Conservation (phyloP, 1,139 yeast species). For the Zhuliangozyma blackwelliae region DNA sequence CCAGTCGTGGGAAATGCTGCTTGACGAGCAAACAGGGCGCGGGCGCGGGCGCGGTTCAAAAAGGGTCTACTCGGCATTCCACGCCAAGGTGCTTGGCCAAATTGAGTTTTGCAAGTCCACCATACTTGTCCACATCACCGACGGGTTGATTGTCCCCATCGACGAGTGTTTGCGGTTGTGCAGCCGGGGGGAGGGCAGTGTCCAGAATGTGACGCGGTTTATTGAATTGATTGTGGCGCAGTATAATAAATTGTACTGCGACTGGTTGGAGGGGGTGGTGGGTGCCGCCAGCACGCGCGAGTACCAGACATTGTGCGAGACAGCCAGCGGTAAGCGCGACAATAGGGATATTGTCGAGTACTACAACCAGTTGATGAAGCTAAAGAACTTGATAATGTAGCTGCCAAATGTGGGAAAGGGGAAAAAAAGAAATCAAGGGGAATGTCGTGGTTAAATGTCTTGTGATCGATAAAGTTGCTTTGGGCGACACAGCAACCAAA, state of each 20-base stretch:
- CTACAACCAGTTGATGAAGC: conserved; percentile 10
- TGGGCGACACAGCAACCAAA: no score
- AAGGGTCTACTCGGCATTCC: conserved; percentile 7
- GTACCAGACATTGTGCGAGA: conserved; percentile 8
- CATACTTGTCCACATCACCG: conserved; percentile 7
- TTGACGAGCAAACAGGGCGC: not conserved
- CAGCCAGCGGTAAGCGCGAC: conserved; percentile 2
- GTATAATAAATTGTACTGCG: conserved; percentile 11
- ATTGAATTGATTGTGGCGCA: conserved; percentile 11
- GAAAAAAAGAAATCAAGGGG: no score
- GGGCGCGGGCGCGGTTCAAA: conserved; percentile 2
- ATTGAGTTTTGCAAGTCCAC: conserved; percentile 9
- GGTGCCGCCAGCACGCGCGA: conserved; percentile 8
- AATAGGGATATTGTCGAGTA: conserved; percentile 9
- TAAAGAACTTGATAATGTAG: conserved; percentile 9
- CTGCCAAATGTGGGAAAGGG: not conserved
- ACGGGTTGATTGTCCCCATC: conserved; percentile 10
- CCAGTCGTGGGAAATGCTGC: conserved; percentile 8
- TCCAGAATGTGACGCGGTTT: conserved; percentile 7
- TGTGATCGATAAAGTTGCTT: no score
- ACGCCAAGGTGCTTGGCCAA: conserved; percentile 8
- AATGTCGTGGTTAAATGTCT: no score
- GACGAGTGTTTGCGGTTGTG: conserved; percentile 9
- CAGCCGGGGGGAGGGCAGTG: conserved; percentile 5
- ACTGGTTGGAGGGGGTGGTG: conserved; percentile 11